Evolutionary conservation across 1,139 yeast genomes (phyloP).

Genomic region (Geotrichum klebahnii): DNA sequence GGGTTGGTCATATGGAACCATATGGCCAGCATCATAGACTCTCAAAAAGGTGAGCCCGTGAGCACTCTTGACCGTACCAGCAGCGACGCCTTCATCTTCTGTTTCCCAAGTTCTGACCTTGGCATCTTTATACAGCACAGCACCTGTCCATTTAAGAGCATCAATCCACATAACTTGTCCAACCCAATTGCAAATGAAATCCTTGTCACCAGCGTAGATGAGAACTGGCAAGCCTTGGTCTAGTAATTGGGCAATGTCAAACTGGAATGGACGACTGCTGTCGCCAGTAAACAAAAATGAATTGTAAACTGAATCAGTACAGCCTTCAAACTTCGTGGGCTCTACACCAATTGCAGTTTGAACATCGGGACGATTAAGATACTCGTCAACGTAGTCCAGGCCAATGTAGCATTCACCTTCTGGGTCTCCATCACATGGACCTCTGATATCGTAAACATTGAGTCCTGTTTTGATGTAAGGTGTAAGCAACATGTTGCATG

Average conservation of each 20-base stretch:
- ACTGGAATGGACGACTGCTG: constrained; percentile 61
- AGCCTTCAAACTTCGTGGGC: constrained; percentile 52
- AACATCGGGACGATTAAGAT: constrained; percentile 57
- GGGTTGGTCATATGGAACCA: constrained; percentile 75
- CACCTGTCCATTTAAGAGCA: constrained; percentile 58
- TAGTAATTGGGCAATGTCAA: constrained; percentile 53
- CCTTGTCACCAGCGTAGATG: constrained; percentile 86
- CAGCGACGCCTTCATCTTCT: constrained; percentile 43
- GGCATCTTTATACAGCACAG: constrained; percentile 36
- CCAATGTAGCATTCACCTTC: constrained; percentile 60
- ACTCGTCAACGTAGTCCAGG: constrained; percentile 52
- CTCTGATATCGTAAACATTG: constrained; percentile 67
- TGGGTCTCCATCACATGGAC: constrained; percentile 51
- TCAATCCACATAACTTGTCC: constrained; percentile 80
- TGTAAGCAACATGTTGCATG: constrained; percentile 53
- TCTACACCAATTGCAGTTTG: constrained; percentile 58
- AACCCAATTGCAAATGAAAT: constrained; percentile 85
- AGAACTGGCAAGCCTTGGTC: constrained; percentile 66
- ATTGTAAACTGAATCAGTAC: constrained; percentile 54
- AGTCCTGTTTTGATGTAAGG: constrained; percentile 58
- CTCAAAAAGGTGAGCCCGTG: constrained; percentile 56
- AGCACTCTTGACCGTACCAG: constrained; percentile 52
- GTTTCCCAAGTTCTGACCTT: constrained; percentile 40
- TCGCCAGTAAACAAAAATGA: constrained; percentile 60
- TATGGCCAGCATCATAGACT: constrained; percentile 59